Conservation (phyloP, 2,329 filamentous ascomycete genomes). For the Diaporthe velutina region DNA sequence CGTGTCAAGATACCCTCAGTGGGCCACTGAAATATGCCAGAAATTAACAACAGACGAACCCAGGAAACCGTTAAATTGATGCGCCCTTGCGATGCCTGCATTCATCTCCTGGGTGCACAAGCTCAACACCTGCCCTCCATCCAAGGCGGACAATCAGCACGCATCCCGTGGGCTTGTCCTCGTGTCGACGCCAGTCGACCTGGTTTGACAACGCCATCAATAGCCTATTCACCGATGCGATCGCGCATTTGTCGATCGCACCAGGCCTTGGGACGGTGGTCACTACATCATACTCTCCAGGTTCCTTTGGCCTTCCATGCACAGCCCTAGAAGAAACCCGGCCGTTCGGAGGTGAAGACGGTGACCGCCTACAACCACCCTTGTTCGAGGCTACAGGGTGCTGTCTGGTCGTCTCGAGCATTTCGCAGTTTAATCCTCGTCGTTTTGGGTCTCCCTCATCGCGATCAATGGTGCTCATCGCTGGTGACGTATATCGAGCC, state of each 20-base stretch:
- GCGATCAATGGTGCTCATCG: conserved; percentile 1
- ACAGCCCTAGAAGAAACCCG: conserved; percentile 2
- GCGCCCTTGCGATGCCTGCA: conserved; percentile 22
- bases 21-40: conserved; percentile 16
- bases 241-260: conserved; percentile 9
- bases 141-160: background rate
- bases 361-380: conserved; percentile 15
- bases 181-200: conserved; percentile 2
- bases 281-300: conserved; percentile 29
- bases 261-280: conserved; percentile 7
- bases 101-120: conserved; percentile 12
- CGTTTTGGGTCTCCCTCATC: background rate
- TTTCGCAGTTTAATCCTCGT: background rate
- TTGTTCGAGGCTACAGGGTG: conserved; percentile 17
- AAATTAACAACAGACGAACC: conserved; percentile 24
- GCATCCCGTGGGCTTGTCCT: background rate
- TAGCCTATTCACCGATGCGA: conserved; percentile 15
- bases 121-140: background rate
- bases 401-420: background rate
- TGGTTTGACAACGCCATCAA: background rate
- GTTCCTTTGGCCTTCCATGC: background rate
- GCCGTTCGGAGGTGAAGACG: conserved; percentile 2
- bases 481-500: background rate
- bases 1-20: conserved; percentile 4
- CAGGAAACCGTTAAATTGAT: conserved; percentile 6